These are phyloP conservation scores for Oenanthe javanica DNA, from an alignment of 140 eudicot genomes.

Conservation along the genomic window DNA sequence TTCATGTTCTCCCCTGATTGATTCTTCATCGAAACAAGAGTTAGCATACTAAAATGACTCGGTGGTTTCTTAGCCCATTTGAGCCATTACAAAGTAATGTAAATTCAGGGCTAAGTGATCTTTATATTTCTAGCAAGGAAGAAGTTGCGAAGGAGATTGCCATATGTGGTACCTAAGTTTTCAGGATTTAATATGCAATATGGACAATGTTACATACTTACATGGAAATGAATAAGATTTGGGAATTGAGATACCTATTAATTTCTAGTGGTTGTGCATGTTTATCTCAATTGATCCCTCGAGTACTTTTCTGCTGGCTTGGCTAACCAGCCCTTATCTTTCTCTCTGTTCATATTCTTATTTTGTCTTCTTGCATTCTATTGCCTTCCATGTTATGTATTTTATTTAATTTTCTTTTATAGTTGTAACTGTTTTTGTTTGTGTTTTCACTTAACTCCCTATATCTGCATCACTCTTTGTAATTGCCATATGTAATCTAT, in stretches of 20 bases:
- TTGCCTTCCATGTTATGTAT: neutral
- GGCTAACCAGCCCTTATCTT: neutral
- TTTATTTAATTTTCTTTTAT: neutral
- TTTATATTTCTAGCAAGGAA: neutral
- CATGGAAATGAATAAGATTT: neutral
- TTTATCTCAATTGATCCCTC: neutral
- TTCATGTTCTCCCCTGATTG: neutral
- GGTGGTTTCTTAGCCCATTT: neutral
- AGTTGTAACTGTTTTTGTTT: neutral
- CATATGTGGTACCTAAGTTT: neutral
- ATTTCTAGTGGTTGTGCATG: neutral
- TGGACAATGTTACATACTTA: neutral
- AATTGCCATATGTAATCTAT: neutral
- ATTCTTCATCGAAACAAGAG: neutral
- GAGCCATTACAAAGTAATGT: neutral
- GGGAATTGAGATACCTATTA: too few species aligned
- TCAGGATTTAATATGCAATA: neutral
- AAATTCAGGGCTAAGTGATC: neutral
- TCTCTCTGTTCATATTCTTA: neutral
- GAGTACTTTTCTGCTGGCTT: neutral
- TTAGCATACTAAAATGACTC: neutral
- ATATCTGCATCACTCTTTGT: neutral
- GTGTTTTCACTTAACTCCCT: neutral
- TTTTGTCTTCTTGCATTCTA: neutral
- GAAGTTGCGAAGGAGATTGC: neutral